Evolutionary conservation across 1,284 basidiomycete species (phyloP), one percentile per base, ranked within the genome.

Genomic region (Athelia sp.): DNA sequence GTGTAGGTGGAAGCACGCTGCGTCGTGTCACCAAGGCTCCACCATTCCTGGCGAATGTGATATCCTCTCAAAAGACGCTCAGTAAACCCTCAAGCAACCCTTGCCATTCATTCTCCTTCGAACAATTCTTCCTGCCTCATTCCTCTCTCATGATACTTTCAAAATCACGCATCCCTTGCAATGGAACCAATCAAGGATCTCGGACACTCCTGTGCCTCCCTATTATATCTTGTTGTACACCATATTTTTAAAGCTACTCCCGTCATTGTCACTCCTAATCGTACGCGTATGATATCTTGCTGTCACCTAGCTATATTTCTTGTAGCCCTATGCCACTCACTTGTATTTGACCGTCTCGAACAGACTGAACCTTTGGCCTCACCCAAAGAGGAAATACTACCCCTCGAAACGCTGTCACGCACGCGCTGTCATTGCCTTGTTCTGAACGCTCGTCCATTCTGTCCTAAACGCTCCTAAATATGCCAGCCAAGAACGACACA

Each of bases 1-100:
- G 32, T 53, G 6, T 52, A 89, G 84, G 84, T 91, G 85, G 87
- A 90, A 90, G 63, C 87, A 90, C 56, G 86, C 87, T 19, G 82
- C 82, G 1, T 53, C 73, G 11, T 90, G 87, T 56, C 87, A 90
- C 56, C 76, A 78, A 51, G 75, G 76, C 22, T 76, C 75, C 2
- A 72, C 66, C 14, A 64, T 85, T 43, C 61, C 66, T 1, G 81
- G 80, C 18, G 82, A 87, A 50, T 56, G 66, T 42, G 77, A 82
- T 58, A 66, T 76, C 48, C 84, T 62, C 26, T 6, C 13, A 13
- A 29, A 6, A 52, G n/a, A 29, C 13, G 26, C 26, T 29, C 13
- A 66, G 65, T 2, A 47, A 56, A 43, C 55, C 57, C 43, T 52
- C n/a, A n/a, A n/a, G 26, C 36, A 47, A n/a, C 49, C 15, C 49